Evolutionary conservation across 2,329 filamentous ascomycete genomes (phyloP), one percentile per base, ranked within the genome.

Genomic region (Monilinia vaccinii-corymbosi): DNA sequence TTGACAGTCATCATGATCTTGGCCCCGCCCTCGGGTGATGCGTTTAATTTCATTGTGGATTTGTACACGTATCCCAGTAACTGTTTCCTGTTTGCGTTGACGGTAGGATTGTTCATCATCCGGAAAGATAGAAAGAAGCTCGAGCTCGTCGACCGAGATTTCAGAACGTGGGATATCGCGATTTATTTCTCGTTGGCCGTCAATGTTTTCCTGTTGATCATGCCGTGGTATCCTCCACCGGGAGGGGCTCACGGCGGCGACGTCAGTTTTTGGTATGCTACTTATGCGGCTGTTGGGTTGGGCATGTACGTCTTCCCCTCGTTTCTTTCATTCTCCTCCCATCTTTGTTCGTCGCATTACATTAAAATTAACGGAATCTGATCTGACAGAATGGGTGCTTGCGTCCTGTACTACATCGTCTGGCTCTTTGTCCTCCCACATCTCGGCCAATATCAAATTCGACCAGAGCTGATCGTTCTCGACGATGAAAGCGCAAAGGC

Each of bases 211-310:
- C 73, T 88, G 48, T 73, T 90, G 2, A 77, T 84, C 18, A 87
- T 88, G 78, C 86, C 87, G 0, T 90, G 86, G 87, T 86, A 84
- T 64, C 87, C 86, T 2, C 87, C 87, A 0, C 75, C 76, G 0
- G 78, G 75, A 0, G 86, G 86, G 0, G 74, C 75, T 0, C 78
- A 80, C 38, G 82, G 79, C 0, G 86, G 85, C 0, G 81, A 86
- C 60, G 86, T 89, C 1, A 86, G 81, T 57, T 90, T 91, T 71
- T 90, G 83, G 82, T 91, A 89, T 64, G 86, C 78, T 1, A 89
- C 85, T 0, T 89, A 89, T 65, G 79, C 81, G 23, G 80, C 84
- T 0, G 79, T 83, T 0, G 85, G 86, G 0, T 78, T 89, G 60
- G 84, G 71, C 25, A 79, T 88, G 81, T 85, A 75, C 76, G 81